A percentile compares a stretch with the other conserved stretches of the same genome.
Conservation (phyloP, 441 rosid species). For the Erysimum cheiri region DNA sequence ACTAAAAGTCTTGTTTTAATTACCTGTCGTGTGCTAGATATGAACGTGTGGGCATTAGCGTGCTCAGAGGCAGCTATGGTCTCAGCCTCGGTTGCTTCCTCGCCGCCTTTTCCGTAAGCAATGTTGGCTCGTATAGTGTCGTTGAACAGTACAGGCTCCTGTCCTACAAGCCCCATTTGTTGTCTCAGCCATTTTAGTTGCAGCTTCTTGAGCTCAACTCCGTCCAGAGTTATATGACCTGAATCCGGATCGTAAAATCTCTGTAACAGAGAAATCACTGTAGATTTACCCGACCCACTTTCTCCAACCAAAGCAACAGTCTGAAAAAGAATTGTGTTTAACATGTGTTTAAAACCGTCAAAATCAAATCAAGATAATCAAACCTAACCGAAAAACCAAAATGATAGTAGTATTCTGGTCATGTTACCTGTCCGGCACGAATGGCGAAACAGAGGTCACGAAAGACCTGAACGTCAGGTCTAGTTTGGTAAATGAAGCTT, state of each 20-base stretch:
- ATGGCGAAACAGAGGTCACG: conserved; percentile 48
- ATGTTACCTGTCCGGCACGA: conserved; percentile 51
- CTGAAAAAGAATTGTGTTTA: conserved; percentile 27
- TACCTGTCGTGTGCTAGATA: conserved; percentile 53
- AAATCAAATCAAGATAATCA: too few species aligned
- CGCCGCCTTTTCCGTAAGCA: conserved; percentile 57
- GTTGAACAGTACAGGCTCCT: conserved; percentile 58
- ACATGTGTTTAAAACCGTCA: too few species aligned
- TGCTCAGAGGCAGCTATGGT: conserved; percentile 50
- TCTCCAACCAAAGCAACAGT: conserved; percentile 63
- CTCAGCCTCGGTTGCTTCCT: conserved; percentile 52
- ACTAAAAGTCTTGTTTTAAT: background rate
- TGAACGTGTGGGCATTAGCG: conserved; percentile 58
- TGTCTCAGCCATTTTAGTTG: conserved; percentile 50
- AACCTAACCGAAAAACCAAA: too few species aligned
- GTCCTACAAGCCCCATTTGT: conserved; percentile 54
- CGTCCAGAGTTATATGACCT: conserved; percentile 54
- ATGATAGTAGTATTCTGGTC: background rate
- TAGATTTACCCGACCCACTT: conserved; percentile 62
- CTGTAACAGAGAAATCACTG: conserved; percentile 52
- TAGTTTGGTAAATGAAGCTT: conserved; percentile 51
- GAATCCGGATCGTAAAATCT: conserved; percentile 59
- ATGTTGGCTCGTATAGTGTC: conserved; percentile 57
- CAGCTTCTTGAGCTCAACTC: conserved; percentile 48
- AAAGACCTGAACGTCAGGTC: conserved; percentile 53